Base-by-base conservation (phyloP, 495 filamentous ascomycete genomes). In the Neurospora sp. region DNA sequence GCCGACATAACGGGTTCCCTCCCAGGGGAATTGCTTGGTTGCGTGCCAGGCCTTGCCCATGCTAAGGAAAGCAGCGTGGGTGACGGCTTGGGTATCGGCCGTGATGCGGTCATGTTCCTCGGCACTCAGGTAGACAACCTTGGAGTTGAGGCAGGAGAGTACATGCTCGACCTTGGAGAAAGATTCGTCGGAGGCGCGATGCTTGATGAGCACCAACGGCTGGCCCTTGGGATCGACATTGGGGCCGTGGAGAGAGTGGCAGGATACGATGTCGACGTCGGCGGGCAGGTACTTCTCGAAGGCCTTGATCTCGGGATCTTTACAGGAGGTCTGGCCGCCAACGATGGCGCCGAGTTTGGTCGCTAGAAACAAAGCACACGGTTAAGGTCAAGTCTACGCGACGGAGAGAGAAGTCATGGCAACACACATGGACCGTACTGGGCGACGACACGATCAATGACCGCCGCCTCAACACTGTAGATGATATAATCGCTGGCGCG, bases 21-120 rank as follows among this genome's bases (percentile, higher is more conserved):
- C 96, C 96, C 96, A 99, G 2, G 96, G 96, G 77, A 97, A 98
- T 77, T 98, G 93, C 39, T 90, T 85, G 80, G 93, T 97, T 31
- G 94, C 93, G 76, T 91, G 90, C 96, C 96, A 99, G 41, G 96
- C 96, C 46, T 94, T 94, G 71, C 96, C 96, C 96, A 99, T 99
- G 82, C 90, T 93, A 60, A 99, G 86, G 81, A 99, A 99, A 18
- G 96, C 96, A 10, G 94, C 96, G 83, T 99, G 96, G 4, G 96
- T 98, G 49, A 98, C 96, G 35, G 96, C 96, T 80, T 99, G 96
- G 2, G 96, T 99, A 81, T 99, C 96, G 44, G 96, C 96, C 2
- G 96, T 99, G 82, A 99, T 98, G 69, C 93, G 92, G 83, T 99
- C 96, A 78, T 99, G 96, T 81, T 93, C 88, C 75, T 90, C 86